These are phyloP conservation scores for Periconia sp. DNA, from an alignment of 2,329 filamentous ascomycete genomes.

Conservation along the genomic window DNA sequence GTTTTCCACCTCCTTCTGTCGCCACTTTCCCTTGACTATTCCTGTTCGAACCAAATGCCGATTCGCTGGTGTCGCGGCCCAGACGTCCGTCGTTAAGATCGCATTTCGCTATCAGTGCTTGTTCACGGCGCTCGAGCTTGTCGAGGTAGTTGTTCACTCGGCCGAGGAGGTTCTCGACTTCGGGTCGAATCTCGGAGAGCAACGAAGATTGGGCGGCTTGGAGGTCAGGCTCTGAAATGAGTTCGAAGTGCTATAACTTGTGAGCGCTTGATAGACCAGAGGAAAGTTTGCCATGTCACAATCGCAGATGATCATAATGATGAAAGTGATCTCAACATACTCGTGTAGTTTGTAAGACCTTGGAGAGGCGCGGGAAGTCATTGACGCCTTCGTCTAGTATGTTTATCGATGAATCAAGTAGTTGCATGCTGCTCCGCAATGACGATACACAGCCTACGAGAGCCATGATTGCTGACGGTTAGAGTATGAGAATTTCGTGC, in stretches of 20 bases:
- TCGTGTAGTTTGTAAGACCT: conserved; percentile 67
- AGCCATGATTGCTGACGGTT: conserved; percentile 39
- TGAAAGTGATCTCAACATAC: too few species aligned
- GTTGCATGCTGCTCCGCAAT: conserved; percentile 64
- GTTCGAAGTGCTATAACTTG: conserved; percentile 95
- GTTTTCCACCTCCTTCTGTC: conserved; percentile 32
- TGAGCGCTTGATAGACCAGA: conserved; percentile 2
- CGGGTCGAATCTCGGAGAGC: conserved; percentile 87
- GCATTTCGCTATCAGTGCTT: conserved; percentile 80
- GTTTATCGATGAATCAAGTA: conserved; percentile 67
- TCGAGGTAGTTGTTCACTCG: conserved; percentile 85
- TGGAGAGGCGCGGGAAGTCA: conserved; percentile 67
- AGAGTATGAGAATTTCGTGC: conserved; percentile 22
- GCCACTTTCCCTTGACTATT: conserved; percentile 17
- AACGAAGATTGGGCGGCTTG: conserved; percentile 82
- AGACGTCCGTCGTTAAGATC: conserved; percentile 82
- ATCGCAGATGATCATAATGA: too few species aligned
- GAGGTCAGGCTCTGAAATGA: conserved; percentile 84
- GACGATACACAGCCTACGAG: conserved; percentile 66
- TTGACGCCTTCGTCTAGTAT: conserved; percentile 67
- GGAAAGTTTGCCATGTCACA: not conserved
- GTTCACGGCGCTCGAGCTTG: conserved; percentile 80
- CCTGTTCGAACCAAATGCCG: conserved; percentile 30
- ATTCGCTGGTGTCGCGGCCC: conserved; percentile 40
- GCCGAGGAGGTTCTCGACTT: conserved; percentile 77